Conservation (phyloP, 2,329 filamentous ascomycete genomes). For the Trichoderma breve region DNA sequence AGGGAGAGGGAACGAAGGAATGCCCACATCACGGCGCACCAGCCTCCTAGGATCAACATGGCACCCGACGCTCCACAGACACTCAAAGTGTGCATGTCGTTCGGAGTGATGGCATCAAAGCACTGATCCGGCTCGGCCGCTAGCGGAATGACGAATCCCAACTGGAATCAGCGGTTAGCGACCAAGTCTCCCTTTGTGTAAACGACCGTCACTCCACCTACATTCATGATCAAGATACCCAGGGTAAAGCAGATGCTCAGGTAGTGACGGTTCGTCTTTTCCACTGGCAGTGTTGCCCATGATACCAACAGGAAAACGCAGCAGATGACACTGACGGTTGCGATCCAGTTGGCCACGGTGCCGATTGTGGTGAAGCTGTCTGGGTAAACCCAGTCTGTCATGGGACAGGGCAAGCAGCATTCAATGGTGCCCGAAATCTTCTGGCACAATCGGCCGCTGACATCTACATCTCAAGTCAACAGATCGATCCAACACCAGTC, state of each 20-base stretch:
- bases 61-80: conserved; percentile 87
- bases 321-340: conserved; percentile 68
- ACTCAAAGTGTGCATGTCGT: conserved; percentile 80
- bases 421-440: conserved; percentile 46
- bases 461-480: conserved; percentile 43
- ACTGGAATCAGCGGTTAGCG: conserved; percentile 45
- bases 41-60: conserved; percentile 81
- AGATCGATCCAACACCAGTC: not conserved
- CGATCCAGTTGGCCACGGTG: conserved; percentile 75
- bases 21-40: conserved; percentile 82
- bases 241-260: conserved; percentile 82
- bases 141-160: conserved; percentile 88
- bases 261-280: conserved; percentile 90
- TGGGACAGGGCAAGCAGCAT: conserved; percentile 90
- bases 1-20: conserved; percentile 87
- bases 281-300: conserved; percentile 75
- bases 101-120: conserved; percentile 84
- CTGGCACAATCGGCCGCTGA: conserved; percentile 56
- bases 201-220: conserved; percentile 45
- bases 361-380: conserved; percentile 60
- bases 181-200: not conserved
- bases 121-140: conserved; percentile 78
- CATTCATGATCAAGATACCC: conserved; percentile 74
- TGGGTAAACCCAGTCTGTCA: conserved; percentile 72
- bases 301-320: conserved; percentile 76